phyloP scores from a whole-genome alignment of 2,329 filamentous ascomycete species.

The Magnaporthiopsis rhizophila region DNA sequence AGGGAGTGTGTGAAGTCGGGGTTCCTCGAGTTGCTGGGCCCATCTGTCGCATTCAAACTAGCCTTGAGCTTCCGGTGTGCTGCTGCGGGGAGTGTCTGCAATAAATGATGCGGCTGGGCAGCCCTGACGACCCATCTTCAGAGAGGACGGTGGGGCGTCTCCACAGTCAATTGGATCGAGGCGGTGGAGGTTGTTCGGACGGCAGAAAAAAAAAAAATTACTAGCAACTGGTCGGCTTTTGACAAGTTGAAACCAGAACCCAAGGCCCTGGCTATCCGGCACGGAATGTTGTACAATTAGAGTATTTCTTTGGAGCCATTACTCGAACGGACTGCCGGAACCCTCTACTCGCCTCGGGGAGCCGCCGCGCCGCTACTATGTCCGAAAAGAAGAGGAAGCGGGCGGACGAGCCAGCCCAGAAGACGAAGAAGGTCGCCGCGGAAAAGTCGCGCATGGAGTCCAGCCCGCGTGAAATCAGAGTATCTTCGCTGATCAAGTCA shows the following conservation, averaged over 20 bases:
- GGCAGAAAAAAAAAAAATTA: background rate
- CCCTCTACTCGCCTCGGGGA: background rate
- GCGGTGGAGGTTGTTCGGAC: background rate
- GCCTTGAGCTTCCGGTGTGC: background rate
- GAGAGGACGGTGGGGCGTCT: background rate
- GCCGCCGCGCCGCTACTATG: background rate
- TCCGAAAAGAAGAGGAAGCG: constrained; percentile 45
- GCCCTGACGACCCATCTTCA: background rate
- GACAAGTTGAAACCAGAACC: background rate
- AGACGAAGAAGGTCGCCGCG: constrained; percentile 45
- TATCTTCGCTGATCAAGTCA: constrained; percentile 37
- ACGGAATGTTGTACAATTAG: background rate
- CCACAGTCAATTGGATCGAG: background rate
- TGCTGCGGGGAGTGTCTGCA: background rate
- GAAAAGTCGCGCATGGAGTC: constrained; percentile 25
- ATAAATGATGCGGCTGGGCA: background rate
- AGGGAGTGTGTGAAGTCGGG: background rate
- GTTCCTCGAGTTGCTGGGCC: background rate
- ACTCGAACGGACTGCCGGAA: background rate
- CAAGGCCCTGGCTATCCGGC: background rate
- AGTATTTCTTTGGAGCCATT: background rate
- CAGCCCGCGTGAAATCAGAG: constrained; percentile 28
- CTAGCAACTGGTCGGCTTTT: no score
- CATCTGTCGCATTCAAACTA: background rate
- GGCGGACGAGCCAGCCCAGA: constrained; percentile 28